phyloP scores from a whole-genome alignment of 2,329 filamentous ascomycete species.

The Pseudocercospora pini-densiflorae region DNA sequence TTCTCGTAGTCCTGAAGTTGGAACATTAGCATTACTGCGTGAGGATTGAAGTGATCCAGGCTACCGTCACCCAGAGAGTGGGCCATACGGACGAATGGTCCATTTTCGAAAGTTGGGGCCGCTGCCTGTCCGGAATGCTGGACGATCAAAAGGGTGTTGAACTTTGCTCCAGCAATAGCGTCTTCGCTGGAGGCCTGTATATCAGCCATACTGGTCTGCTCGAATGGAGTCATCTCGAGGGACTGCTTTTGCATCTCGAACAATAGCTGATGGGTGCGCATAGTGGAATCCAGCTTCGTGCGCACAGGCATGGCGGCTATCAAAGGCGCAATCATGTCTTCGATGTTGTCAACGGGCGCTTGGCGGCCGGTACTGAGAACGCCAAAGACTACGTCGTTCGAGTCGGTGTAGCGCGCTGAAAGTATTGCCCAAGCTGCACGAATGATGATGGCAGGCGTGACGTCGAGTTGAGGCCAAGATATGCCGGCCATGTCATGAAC shows the following conservation, averaged over 20 bases:
- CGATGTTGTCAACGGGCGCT: constrained; percentile 1
- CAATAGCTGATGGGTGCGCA: background rate
- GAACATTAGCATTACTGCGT: constrained; percentile 17
- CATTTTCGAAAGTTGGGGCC: background rate
- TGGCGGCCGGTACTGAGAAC: background rate
- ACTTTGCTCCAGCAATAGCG: constrained; percentile 4
- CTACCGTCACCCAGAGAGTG: constrained; percentile 3
- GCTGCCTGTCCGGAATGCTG: constrained; percentile 9
- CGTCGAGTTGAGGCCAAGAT: constrained; percentile 19
- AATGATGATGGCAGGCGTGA: constrained; percentile 16
- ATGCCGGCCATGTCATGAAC: constrained; percentile 27
- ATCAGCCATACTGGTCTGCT: background rate
- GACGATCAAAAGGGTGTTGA: constrained; percentile 13
- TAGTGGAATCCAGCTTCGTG: background rate
- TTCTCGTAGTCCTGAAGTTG: constrained; percentile 5
- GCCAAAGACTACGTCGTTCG: constrained; percentile 17
- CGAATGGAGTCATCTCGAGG: constrained; percentile 3
- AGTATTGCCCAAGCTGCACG: constrained; percentile 24
- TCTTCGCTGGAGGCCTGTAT: constrained; percentile 12
- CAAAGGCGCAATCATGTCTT: constrained; percentile 6
- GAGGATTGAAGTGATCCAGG: constrained; percentile 18
- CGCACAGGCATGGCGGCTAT: background rate
- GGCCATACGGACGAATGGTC: constrained; percentile 12
- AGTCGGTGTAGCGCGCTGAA: constrained; percentile 8
- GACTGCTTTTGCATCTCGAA: background rate